Evolutionary conservation across 305 asterid species (phyloP).

Genomic region (Solanum chacoense): DNA sequence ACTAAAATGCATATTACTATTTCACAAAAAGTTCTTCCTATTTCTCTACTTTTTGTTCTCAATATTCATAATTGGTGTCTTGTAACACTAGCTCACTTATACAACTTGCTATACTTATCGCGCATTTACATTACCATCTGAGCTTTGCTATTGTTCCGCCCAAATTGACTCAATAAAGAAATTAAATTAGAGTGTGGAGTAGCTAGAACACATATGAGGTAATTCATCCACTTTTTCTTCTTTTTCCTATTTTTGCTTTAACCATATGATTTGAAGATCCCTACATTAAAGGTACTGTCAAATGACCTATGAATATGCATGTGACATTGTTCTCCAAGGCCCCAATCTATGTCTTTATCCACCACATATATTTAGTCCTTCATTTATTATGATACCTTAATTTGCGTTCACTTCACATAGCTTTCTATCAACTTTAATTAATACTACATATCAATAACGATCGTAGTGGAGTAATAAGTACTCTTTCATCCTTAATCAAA

Average conservation of each 20-base stretch:
- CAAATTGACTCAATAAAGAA: background rate
- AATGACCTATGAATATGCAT: background rate
- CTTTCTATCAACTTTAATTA: background rate
- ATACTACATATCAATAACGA: background rate
- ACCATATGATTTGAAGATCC: background rate
- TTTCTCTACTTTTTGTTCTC: background rate
- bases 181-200: background rate
- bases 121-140: background rate
- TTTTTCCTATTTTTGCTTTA: background rate
- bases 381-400: conserved; percentile 4
- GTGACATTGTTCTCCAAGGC: background rate
- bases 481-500: no score
- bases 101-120: background rate
- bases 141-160: background rate
- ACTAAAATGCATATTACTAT: background rate
- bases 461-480: no score
- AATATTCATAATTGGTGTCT: background rate
- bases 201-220: background rate
- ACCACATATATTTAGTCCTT: background rate
- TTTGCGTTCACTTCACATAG: background rate
- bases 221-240: background rate
- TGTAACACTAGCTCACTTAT: background rate
- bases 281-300: conserved; percentile 1
- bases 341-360: background rate
- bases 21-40: background rate